Percentiles rank a stretch among this genome's conserved stretches.
These are phyloP conservation scores for Aspergillus affinis DNA, from an alignment of 495 filamentous ascomycete genomes.

Conservation along the genomic window DNA sequence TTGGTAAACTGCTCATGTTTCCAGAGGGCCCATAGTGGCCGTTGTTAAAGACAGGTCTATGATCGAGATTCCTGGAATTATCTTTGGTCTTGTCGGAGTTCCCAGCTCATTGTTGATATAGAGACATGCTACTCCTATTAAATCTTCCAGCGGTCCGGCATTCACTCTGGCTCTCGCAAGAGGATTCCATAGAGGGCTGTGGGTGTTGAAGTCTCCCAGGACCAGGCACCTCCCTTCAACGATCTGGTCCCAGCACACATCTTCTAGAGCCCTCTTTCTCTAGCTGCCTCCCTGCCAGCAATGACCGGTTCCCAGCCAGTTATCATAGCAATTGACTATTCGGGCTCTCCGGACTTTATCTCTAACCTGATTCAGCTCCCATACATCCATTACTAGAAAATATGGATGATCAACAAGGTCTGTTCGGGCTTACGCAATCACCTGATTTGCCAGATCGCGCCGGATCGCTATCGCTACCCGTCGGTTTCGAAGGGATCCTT, in stretches of 20 bases:
- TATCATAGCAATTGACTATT: constrained; percentile 14
- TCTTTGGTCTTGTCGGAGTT: background rate
- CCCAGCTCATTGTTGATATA: constrained; percentile 6
- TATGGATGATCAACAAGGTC: background rate
- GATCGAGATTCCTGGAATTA: constrained; percentile 5
- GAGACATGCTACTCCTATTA: background rate
- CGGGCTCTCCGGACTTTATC: background rate
- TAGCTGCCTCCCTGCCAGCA: background rate
- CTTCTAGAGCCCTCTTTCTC: constrained; percentile 1
- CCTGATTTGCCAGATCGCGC: too few relatives aligned
- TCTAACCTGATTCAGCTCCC: background rate
- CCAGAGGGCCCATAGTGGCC: too few relatives aligned
- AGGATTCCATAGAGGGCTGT: too few relatives aligned
- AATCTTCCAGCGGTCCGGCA: background rate
- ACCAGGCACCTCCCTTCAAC: too few relatives aligned
- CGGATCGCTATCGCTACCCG: too few relatives aligned
- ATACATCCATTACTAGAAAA: constrained; percentile 8
- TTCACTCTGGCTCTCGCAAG: too few relatives aligned
- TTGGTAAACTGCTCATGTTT: constrained; percentile 14
- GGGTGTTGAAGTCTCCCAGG: too few relatives aligned
- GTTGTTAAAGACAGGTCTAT: constrained; percentile 1
- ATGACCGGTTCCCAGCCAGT: constrained; percentile 4
- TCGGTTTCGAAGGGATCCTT: too few relatives aligned
- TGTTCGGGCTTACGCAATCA: too few relatives aligned
- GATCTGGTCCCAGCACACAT: background rate